Percentiles rank a stretch among this genome's conserved stretches.
Evolutionary conservation across 306 rosid species (phyloP).

Genomic region (Sophora flavescens): DNA sequence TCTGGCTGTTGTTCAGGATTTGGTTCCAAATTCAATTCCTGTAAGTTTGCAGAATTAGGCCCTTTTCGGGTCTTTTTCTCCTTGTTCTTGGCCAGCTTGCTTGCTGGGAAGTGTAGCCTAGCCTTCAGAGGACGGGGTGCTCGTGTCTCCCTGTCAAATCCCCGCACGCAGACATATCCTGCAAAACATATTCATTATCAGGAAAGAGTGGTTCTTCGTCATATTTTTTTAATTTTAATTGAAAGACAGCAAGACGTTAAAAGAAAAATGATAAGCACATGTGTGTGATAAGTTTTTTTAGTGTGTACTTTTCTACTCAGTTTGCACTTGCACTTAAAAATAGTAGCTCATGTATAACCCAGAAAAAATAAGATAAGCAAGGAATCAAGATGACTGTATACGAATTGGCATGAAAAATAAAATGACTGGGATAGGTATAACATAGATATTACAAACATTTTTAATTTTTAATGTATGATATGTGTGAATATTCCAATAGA

Average conservation of each 20-base stretch:
- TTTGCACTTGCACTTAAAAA: background rate
- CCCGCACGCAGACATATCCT: slow-evolving; percentile 94
- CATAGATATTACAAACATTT: slow-evolving; percentile 1
- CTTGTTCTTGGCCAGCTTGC: slow-evolving; percentile 63
- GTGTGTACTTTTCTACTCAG: background rate
- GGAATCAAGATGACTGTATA: background rate
- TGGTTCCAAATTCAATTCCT: slow-evolving; percentile 31
- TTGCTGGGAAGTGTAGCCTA: slow-evolving; percentile 80
- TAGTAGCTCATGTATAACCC: background rate
- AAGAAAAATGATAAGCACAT: background rate
- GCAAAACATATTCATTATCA: slow-evolving; percentile 46
- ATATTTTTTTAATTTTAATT: background rate
- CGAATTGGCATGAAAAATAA: background rate
- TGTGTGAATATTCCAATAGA: background rate
- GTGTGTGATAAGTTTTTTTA: background rate
- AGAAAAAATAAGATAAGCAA: background rate
- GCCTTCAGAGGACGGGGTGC: slow-evolving; percentile 87
- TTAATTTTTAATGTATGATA: background rate
- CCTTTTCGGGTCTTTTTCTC: slow-evolving; percentile 41
- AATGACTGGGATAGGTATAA: background rate
- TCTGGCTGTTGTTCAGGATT: slow-evolving; percentile 30
- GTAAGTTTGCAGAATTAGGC: slow-evolving; percentile 23
- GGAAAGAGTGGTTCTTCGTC: background rate
- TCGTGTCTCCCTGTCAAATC: slow-evolving; percentile 67
- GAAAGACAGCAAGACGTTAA: background rate